These are phyloP conservation scores for Azolla pinnata DNA, from an alignment of 75 land plant species.

Conservation along the genomic window DNA sequence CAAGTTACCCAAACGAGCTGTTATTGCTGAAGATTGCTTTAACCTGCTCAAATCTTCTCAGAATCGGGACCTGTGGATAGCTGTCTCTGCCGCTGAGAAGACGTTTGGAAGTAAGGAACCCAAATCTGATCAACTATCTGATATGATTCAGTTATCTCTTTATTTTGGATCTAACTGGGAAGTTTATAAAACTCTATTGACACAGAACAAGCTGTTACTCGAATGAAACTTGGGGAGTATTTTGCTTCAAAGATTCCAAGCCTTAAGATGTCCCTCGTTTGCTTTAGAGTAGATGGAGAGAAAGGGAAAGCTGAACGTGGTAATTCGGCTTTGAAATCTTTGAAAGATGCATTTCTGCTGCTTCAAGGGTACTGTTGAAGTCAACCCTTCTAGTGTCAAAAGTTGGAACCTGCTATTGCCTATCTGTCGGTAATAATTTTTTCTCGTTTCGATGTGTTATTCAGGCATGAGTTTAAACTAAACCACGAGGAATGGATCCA, in stretches of 20 bases:
- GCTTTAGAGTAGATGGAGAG: constrained; percentile 30
- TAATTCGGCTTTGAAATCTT: constrained; percentile 39
- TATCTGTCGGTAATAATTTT: neutral
- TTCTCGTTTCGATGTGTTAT: neutral
- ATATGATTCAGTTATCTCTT: neutral
- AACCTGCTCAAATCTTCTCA: constrained; percentile 48
- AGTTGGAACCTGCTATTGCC: too few species aligned
- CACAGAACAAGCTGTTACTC: constrained; percentile 54
- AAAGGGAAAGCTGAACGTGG: constrained; percentile 29
- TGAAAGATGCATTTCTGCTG: constrained; percentile 49
- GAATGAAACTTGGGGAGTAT: constrained; percentile 57
- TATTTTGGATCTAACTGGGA: too few species aligned
- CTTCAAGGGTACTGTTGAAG: constrained; percentile 51
- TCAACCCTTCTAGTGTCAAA: too few species aligned
- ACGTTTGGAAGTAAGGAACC: constrained; percentile 67
- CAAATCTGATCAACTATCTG: neutral
- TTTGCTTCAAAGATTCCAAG: constrained; percentile 62
- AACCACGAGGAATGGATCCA: constrained; percentile 62
- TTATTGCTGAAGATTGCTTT: constrained; percentile 87
- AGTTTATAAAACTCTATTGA: neutral
- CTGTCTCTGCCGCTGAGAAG: constrained; percentile 44
- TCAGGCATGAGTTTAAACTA: constrained; percentile 62
- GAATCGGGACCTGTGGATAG: constrained; percentile 41
- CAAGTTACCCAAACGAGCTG: constrained; percentile 40
- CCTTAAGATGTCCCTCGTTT: constrained; percentile 37